A percentile compares a stretch with the other conserved stretches of the same genome.
phyloP scores from a whole-genome alignment of 129 eudicot species.

The Flaveria robusta region DNA sequence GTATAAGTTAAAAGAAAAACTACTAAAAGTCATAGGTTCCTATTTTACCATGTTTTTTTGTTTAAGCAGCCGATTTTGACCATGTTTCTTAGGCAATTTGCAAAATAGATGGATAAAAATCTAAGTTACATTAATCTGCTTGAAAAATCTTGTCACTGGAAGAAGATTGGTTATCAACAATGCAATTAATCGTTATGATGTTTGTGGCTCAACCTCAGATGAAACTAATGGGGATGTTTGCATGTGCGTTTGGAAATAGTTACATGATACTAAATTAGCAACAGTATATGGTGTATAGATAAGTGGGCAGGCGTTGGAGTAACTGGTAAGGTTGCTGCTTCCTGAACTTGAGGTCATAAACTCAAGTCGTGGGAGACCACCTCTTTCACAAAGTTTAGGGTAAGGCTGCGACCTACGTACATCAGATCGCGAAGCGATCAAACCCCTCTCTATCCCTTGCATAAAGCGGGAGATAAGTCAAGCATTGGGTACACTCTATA shows the following conservation, averaged over 20 bases:
- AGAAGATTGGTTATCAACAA: neutral
- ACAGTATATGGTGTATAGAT: constrained; percentile 3
- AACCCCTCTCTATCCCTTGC: too few relatives aligned
- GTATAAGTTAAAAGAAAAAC: neutral
- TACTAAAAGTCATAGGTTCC: neutral
- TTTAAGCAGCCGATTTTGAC: neutral
- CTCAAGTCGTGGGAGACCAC: too few relatives aligned
- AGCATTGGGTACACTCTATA: too few relatives aligned
- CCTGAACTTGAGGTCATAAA: too few relatives aligned
- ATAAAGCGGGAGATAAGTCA: too few relatives aligned
- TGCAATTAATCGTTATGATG: constrained; percentile 6
- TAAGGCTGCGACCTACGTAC: too few relatives aligned
- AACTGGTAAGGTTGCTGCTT: too few relatives aligned
- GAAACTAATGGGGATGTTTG: neutral
- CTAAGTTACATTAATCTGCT: neutral
- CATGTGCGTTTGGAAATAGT: neutral
- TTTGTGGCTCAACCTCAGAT: neutral
- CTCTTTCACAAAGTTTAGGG: too few relatives aligned
- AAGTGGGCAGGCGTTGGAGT: neutral
- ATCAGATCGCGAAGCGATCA: too few relatives aligned
- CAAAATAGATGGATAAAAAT: neutral
- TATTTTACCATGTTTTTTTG: constrained; percentile 4
- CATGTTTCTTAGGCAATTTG: constrained; percentile 12
- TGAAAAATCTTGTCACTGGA: neutral
- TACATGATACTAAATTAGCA: neutral